Percentiles rank a stretch among this genome's conserved stretches.
Evolutionary conservation across 176 grass and related monocot genomes (phyloP).

Genomic region (Poa pratensis): DNA sequence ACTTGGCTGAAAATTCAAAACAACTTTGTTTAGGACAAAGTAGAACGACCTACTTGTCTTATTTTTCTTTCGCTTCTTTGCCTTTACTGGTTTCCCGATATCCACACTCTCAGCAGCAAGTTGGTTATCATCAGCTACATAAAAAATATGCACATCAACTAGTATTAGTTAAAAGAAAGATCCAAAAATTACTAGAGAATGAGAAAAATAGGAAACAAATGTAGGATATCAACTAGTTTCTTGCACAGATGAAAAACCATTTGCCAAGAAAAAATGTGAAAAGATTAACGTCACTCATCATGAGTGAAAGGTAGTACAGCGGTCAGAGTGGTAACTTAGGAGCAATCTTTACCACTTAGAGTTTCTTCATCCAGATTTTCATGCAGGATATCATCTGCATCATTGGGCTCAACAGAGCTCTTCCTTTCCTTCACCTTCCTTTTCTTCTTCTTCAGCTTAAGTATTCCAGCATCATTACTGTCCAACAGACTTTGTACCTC

Average conservation of each 20-base stretch:
- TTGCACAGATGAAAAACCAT: neutral
- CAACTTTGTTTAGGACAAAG: constrained; percentile 26
- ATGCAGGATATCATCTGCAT: constrained; percentile 45
- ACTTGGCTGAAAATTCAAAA: constrained; percentile 24
- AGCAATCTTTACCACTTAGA: constrained; percentile 47
- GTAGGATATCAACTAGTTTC: constrained; percentile 6
- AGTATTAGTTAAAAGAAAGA: neutral
- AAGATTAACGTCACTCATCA: neutral
- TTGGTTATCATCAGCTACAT: constrained; percentile 36
- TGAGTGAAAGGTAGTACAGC: neutral
- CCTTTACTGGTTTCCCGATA: constrained; percentile 50
- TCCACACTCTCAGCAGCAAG: constrained; percentile 37
- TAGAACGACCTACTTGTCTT: constrained; percentile 53
- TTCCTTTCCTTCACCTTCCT: constrained; percentile 54
- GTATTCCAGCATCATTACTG: constrained; percentile 32
- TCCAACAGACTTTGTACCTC: constrained; percentile 33
- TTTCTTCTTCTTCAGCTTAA: constrained; percentile 60
- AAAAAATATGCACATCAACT: constrained; percentile 27
- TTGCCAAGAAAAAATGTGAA: constrained; percentile 17
- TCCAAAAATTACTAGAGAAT: neutral
- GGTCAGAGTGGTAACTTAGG: neutral
- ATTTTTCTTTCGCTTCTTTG: constrained; percentile 52
- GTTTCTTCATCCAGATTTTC: constrained; percentile 48
- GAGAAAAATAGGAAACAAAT: constrained; percentile 13
- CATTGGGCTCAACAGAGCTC: constrained; percentile 28